These are phyloP conservation scores for Chalaropsis thielavioides DNA, from an alignment of 2,329 filamentous ascomycete species.

Conservation along the genomic window DNA sequence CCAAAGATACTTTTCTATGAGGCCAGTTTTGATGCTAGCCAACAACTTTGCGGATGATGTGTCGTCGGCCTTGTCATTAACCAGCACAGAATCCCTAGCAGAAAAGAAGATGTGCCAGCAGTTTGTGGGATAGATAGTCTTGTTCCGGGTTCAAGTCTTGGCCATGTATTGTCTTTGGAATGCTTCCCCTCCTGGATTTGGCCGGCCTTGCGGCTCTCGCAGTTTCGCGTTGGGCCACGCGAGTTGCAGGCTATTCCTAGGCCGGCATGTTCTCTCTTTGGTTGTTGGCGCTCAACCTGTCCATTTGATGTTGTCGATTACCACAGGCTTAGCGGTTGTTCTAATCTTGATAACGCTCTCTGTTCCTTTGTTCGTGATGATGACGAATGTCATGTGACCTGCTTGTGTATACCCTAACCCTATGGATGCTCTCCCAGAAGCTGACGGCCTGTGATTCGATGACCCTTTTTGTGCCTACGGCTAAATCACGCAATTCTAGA, in stretches of 20 bases:
- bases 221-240: background rate
- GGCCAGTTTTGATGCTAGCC: background rate
- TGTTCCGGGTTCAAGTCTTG: background rate
- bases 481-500: background rate
- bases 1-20: slow-evolving; percentile 14
- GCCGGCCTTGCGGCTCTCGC: background rate
- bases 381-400: background rate
- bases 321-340: background rate
- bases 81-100: slow-evolving; percentile 3
- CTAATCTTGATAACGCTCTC: background rate
- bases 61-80: slow-evolving; percentile 11
- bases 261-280: background rate
- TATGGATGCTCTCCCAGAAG: no score
- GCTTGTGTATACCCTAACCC: background rate
- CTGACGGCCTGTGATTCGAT: no score
- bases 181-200: background rate
- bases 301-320: background rate
- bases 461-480: accelerated
- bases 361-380: background rate
- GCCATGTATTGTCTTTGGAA: background rate
- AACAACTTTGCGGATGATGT: slow-evolving; percentile 15
- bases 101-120: slow-evolving; percentile 1
- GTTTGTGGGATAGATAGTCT: background rate
- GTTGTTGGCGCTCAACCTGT: background rate
- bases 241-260: background rate